These are phyloP conservation scores for Aspergillus nanangensis DNA, from an alignment of 495 filamentous ascomycete species.

Conservation along the genomic window DNA sequence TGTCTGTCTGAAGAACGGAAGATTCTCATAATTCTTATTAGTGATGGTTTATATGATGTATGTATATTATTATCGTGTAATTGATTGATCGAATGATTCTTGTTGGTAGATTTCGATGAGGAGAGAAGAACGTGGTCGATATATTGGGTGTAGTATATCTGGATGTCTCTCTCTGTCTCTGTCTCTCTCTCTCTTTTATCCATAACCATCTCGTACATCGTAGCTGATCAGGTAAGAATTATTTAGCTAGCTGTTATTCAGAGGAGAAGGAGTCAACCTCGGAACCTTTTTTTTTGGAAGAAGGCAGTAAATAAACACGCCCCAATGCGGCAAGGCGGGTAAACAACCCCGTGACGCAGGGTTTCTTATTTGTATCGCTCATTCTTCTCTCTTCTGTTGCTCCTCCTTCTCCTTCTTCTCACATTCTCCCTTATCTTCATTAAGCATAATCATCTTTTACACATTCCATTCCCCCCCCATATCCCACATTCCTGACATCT, in stretches of 20 bases:
- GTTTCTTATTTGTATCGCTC: slow-evolving; percentile 9
- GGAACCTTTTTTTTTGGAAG: slow-evolving; percentile 4
- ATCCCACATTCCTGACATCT: slow-evolving; percentile 22
- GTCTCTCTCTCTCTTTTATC: too few species aligned
- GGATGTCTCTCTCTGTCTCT: too few species aligned
- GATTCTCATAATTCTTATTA: too few species aligned
- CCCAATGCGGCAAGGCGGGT: slow-evolving; percentile 23
- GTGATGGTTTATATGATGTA: too few species aligned
- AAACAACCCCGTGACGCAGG: slow-evolving; percentile 6
- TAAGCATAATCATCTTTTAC: slow-evolving; percentile 9
- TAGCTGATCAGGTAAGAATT: neutral
- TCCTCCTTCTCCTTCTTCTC: slow-evolving; percentile 9
- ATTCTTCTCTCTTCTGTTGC: slow-evolving; percentile 5
- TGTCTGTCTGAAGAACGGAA: too few species aligned
- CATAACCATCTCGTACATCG: neutral
- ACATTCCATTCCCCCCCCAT: slow-evolving; percentile 17
- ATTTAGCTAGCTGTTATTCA: too few species aligned
- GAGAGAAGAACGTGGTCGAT: too few species aligned
- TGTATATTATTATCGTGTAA: too few species aligned
- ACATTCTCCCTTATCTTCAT: slow-evolving; percentile 8
- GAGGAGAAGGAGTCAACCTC: slow-evolving; percentile 4
- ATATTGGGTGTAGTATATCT: too few species aligned
- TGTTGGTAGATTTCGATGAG: too few species aligned
- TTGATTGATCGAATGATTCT: too few species aligned
- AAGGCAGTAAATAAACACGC: neutral